Evolutionary conservation across 2,329 filamentous ascomycete genomes (phyloP).

Genomic region (Claviceps humidiphila): DNA sequence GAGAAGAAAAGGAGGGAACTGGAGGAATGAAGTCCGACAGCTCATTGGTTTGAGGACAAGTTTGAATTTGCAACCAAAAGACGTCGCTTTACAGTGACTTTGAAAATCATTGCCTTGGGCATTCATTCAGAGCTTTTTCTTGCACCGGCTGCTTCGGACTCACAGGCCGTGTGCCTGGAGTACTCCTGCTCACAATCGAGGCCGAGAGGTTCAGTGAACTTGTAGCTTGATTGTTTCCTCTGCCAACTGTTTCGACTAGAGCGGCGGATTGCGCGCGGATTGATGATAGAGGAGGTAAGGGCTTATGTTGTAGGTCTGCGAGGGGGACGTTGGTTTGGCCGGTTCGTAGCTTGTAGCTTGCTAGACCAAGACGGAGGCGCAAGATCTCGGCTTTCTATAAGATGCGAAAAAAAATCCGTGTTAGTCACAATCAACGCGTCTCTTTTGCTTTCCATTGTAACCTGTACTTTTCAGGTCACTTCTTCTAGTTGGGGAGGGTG

Average conservation of each 20-base stretch:
- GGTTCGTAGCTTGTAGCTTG: slow-evolving; percentile 62
- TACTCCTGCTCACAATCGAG: background rate
- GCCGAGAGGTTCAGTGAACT: background rate
- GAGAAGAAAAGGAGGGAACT: background rate
- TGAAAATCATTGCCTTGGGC: too few species aligned
- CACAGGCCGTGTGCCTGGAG: background rate
- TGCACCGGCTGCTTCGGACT: background rate
- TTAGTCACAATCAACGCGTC: slow-evolving; percentile 4
- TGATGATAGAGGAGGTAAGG: slow-evolving; percentile 13
- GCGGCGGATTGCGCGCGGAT: slow-evolving; percentile 14
- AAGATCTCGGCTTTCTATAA: slow-evolving; percentile 50
- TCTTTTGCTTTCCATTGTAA: background rate
- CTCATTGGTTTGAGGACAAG: background rate
- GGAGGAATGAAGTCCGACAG: background rate
- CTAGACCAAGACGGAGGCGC: slow-evolving; percentile 54
- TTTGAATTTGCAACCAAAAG: background rate
- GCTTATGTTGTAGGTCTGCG: slow-evolving; percentile 37
- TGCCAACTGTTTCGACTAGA: background rate
- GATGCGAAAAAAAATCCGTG: background rate
- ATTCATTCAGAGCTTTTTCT: background rate
- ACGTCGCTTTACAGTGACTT: background rate
- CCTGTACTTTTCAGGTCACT: background rate
- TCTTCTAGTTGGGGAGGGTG: background rate
- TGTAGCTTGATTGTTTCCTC: too few species aligned
- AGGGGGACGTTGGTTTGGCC: slow-evolving; percentile 56